Evolutionary conservation across 495 filamentous ascomycete genomes (phyloP).

Genomic region (Trypethelium eluteriae): DNA sequence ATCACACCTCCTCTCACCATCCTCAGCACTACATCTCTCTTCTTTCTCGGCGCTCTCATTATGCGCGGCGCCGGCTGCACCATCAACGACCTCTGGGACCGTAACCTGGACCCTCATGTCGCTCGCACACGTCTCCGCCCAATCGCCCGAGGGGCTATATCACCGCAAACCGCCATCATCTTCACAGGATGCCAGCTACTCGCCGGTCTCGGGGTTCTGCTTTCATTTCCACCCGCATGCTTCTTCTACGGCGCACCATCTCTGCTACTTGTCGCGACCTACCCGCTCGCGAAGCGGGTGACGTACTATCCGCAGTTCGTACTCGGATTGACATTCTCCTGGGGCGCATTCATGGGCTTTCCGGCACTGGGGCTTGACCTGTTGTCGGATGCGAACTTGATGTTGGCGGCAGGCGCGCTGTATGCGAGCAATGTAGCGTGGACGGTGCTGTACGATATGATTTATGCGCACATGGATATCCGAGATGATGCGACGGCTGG

Average conservation of each 20-base stretch:
- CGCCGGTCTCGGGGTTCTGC: slow-evolving; percentile 68
- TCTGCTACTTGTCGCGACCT: slow-evolving; percentile 68
- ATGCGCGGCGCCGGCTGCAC: slow-evolving; percentile 98
- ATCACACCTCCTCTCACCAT: slow-evolving; percentile 51
- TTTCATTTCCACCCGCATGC: slow-evolving; percentile 79
- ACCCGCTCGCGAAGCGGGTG: slow-evolving; percentile 87
- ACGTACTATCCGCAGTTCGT: slow-evolving; percentile 94
- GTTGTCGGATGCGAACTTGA: slow-evolving; percentile 53
- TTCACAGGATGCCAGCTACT: slow-evolving; percentile 78
- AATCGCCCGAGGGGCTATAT: slow-evolving; percentile 78
- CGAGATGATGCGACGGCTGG: slow-evolving; percentile 86
- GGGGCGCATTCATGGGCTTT: slow-evolving; percentile 96
- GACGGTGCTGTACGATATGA: slow-evolving; percentile 97
- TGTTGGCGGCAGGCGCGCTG: slow-evolving; percentile 61
- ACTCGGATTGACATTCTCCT: slow-evolving; percentile 87
- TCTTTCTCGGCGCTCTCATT: slow-evolving; percentile 79
- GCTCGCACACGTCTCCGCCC: slow-evolving; percentile 77
- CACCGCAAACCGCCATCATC: slow-evolving; percentile 62
- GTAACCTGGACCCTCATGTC: slow-evolving; percentile 87
- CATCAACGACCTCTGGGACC: slow-evolving; percentile 96
- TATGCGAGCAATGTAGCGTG: slow-evolving; percentile 85
- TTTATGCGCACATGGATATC: slow-evolving; percentile 98
- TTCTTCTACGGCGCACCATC: slow-evolving; percentile 85
- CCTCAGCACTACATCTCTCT: slow-evolving; percentile 60
- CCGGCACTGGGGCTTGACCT: slow-evolving; percentile 84